Evolutionary conservation across 257 asterid species (phyloP), one percentile per base, ranked within the genome.

Genomic region (Gentiana macrophylla): DNA sequence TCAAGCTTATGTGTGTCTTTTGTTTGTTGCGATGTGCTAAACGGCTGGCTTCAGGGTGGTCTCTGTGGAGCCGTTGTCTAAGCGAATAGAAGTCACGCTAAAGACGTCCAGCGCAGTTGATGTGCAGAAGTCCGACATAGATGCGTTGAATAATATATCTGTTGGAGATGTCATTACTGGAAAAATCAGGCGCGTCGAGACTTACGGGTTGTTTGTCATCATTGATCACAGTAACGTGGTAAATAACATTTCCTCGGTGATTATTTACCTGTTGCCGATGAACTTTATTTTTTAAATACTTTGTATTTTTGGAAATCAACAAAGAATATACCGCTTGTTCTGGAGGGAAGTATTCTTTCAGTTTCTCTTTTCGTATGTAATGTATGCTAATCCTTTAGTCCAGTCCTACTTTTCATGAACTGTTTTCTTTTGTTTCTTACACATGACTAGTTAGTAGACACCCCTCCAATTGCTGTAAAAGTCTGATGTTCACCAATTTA

Each of bases 31-130:
- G 35, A 55, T 58, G 61, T 66, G 41, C 70, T 82, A 65, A 79
- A 62, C 36, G 37, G 24, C 52, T 41, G 33, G 57, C 52, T 73
- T 80, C 79, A 87, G 98, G 90, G 89, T 92, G 75, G 68, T 83
- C 24, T 77, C 85, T 1, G 95, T 92, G 72, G 98, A 92, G 70
- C 86, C 90, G 15, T 64, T 81, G 61, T 85, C 97, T 37, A 88
- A 79, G 85, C 89, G 97, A 62, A 80, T 85, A 53, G 97, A 88
- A 76, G 86, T 87, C 56, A 78, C 89, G 57, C 93, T 92, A 8
- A 91, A 71, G 73, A 87, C 93, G 66, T 78, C 94, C 59, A 72
- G 49, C 67, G 72, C 75, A 50, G 50, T 2, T 52, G 50, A 50
- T 55, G 70, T 62, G 38, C 56, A 74, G 55, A 84, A 78, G 74